Evolutionary conservation across 2,329 filamentous ascomycete species (phyloP), one percentile per base, ranked within the genome.

Genomic region (Gnomoniopsis smithogilvyi): DNA sequence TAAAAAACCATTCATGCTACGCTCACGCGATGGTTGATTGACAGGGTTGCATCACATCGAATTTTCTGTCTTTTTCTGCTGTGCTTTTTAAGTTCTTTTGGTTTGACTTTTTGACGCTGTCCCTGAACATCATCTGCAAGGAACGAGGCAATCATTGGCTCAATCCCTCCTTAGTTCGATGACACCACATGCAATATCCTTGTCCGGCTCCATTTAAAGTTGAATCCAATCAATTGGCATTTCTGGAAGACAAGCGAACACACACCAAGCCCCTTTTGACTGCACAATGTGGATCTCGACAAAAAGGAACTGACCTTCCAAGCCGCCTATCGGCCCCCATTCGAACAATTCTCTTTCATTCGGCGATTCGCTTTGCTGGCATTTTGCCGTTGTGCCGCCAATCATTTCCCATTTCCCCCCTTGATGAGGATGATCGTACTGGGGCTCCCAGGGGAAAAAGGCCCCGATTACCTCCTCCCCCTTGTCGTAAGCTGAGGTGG

Each of bases 351-450:
- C 26, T 30, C 26, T 30, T n/a, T 30, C 26, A 30, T 30, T 30
- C 8, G 26, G 26, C 26, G 26, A 41, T 41, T 45, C 52, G 41
- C 52, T 48, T 43, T 30, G 26, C 26, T 30, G 4, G 26, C 26
- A 30, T 30, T 8, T 8, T 30, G 26, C 26, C 26, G 26, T 30
- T 26, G 38, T 38, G 4, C 21, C 43, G 49, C 56, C 60, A 62
- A 62, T 62, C 60, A 58, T 56, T 54, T 49, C 60, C 48, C 56
- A 21, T 34, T 22, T 34, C 60, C 60, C 60, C 56, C n/a, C n/a
- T n/a, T 62, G 60, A 51, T 48, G 26, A 54, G 41, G 52, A 19
- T 17, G 15, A 7, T 36, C 22, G 33, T 51, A 53, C 41, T 41
- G 43, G 50, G 43, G 48, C 15, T 33, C 58, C 26, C 52, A 30